A percentile compares a stretch with the other conserved stretches of the same genome.
These are phyloP conservation scores for Neonectria hederae DNA, from an alignment of 2,329 filamentous ascomycete genomes.

Conservation along the genomic window DNA sequence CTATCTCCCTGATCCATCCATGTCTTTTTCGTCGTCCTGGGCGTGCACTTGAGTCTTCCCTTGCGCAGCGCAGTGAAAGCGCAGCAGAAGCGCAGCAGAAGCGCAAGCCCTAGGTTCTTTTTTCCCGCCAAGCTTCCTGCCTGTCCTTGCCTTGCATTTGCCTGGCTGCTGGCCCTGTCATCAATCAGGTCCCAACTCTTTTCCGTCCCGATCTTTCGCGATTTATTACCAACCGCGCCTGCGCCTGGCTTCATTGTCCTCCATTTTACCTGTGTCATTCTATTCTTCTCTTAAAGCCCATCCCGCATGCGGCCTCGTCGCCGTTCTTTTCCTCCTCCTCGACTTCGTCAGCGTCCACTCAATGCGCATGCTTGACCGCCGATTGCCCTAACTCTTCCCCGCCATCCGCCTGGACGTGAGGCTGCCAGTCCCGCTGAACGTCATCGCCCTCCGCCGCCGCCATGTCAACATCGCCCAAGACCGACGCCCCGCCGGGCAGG, in stretches of 20 bases:
- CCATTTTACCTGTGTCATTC: not conserved
- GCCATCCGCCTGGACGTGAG: slow-evolving; percentile 36
- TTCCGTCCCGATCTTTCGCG: slow-evolving; percentile 9
- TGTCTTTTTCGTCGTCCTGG: not conserved
- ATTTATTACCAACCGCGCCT: slow-evolving; percentile 3
- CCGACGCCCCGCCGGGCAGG: slow-evolving; percentile 34
- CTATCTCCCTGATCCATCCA: slow-evolving; percentile 7
- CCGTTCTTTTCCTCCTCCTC: slow-evolving; percentile 4
- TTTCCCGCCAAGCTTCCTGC: slow-evolving; percentile 16
- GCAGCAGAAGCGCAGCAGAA: not conserved
- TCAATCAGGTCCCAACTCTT: slow-evolving; percentile 17
- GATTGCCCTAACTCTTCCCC: slow-evolving; percentile 33
- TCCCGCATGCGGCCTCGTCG: slow-evolving; percentile 14
- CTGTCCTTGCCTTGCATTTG: slow-evolving; percentile 2
- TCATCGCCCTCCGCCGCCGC: slow-evolving; percentile 12
- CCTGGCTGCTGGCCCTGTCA: not conserved
- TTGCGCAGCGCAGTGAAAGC: slow-evolving; percentile 4
- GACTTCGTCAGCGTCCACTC: not conserved
- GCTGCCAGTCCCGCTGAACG: slow-evolving; percentile 11
- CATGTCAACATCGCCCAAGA: slow-evolving; percentile 42
- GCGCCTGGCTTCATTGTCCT: slow-evolving; percentile 1
- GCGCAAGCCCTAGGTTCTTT: not conserved
- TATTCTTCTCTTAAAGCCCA: not conserved
- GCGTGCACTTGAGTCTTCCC: not conserved
- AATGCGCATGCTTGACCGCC: slow-evolving; percentile 32